These are phyloP conservation scores for Conoideocrella luteorostrata DNA, from an alignment of 2,329 filamentous ascomycete species.

Conservation along the genomic window DNA sequence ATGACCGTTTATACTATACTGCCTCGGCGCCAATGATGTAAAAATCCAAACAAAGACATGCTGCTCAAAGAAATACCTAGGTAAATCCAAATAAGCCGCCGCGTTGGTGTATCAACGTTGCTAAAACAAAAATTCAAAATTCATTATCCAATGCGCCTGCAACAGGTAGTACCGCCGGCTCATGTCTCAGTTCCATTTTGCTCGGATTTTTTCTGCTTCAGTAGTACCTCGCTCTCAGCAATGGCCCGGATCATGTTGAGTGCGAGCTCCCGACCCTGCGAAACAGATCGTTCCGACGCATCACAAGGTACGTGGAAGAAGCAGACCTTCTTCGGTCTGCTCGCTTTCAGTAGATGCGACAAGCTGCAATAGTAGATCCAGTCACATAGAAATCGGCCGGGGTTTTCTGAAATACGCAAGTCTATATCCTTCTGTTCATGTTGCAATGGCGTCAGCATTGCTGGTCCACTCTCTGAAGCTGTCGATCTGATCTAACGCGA, in stretches of 20 bases:
- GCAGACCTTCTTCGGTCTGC: slow-evolving; percentile 45
- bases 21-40: slow-evolving; percentile 1
- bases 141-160: not conserved
- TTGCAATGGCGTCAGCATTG: slow-evolving; percentile 14
- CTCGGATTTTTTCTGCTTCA: slow-evolving; percentile 12
- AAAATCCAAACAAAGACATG: not conserved
- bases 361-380: slow-evolving; percentile 71
- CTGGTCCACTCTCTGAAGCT: too few relatives aligned
- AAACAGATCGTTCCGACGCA: slow-evolving; percentile 41
- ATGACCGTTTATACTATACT: not conserved
- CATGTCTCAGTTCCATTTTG: not conserved
- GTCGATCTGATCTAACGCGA: too few relatives aligned
- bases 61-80: not conserved
- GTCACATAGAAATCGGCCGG: slow-evolving; percentile 69
- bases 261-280: slow-evolving; percentile 43
- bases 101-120: too few relatives aligned
- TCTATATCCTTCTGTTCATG: slow-evolving; percentile 30
- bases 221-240: slow-evolving; percentile 41
- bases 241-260: slow-evolving; percentile 51
- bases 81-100: too few relatives aligned
- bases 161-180: not conserved
- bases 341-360: slow-evolving; percentile 45
- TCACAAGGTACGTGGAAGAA: slow-evolving; percentile 69
- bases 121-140: too few relatives aligned
- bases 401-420: slow-evolving; percentile 59